phyloP scores from a whole-genome alignment of 1,139 yeast genomes.

The Saccharomyces uvarum region DNA sequence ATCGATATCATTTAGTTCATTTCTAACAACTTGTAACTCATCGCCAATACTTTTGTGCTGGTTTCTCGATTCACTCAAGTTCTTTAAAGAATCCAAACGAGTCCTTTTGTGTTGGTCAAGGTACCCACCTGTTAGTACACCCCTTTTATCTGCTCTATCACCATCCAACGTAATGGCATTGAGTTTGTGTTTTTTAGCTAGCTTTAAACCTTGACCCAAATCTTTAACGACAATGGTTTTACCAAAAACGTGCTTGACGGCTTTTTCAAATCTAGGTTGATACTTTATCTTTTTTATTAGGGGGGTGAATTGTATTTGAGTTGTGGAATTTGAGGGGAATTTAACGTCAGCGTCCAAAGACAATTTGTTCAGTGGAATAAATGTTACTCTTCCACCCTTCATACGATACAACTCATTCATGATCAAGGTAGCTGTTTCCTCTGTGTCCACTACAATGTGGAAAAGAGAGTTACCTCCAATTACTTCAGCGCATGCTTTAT shows the following conservation, averaged over 20 bases:
- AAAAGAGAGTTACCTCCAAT: constrained; percentile 82
- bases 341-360: constrained; percentile 49
- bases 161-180: constrained; percentile 88
- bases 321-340: constrained; percentile 35
- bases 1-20: constrained; percentile 37
- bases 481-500: constrained; percentile 79
- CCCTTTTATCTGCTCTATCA: constrained; percentile 75
- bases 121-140: constrained; percentile 86
- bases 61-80: constrained; percentile 44
- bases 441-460: constrained; percentile 84
- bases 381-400: constrained; percentile 77
- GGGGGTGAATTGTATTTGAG: constrained; percentile 51
- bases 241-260: constrained; percentile 75
- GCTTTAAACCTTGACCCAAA: constrained; percentile 58
- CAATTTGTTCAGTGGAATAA: constrained; percentile 81
- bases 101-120: constrained; percentile 54
- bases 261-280: constrained; percentile 48
- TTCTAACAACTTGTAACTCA: constrained; percentile 35
- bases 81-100: constrained; percentile 61
- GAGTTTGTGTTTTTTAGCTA: constrained; percentile 55
- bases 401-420: constrained; percentile 71
- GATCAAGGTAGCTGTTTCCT: constrained; percentile 69
- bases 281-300: constrained; percentile 63
- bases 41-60: constrained; percentile 39
- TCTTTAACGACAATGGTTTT: constrained; percentile 70